Evolutionary conservation across 768 basidiomycete genomes (phyloP), one percentile per base, ranked within the genome.

Genomic region (Termitomyces sp.): DNA sequence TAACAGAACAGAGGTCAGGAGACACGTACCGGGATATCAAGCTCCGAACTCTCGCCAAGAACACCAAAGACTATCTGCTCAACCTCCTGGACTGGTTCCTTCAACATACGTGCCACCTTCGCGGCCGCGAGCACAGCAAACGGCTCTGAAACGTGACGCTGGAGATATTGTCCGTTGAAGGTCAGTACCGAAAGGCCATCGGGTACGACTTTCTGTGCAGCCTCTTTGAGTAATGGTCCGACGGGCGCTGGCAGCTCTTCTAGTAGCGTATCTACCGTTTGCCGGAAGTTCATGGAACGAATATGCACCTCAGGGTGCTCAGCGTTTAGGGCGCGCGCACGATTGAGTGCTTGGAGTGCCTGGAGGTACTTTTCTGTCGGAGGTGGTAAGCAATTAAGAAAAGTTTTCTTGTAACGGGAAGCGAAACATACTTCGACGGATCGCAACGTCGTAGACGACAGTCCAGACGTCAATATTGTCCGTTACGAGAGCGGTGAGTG

Each of bases 281-380:
- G 73, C 27, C 79, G 77, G 67, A 92, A 77, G 64, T 93, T 80
- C 4, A 88, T 76, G 40, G 87, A 68, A 34, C 91, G 83, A 17
- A 84, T 61, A 64, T 95, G 91, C 21, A 96, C 71, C 52, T 86
- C 82, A 0, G 93, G 81, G 55, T 86, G 67, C 16, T 82, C 72
- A 0, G 80, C 59, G 52, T 84, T 76, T 11, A 92, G 60, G 3
- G 73, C 64, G 17, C 75, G 74, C 0, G 87, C 90, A 5, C 70
- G 74, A 11, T 73, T 74, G 4, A 98, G 78, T 0, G 89, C 89
- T 61, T 78, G 77, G 3, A 84, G 68, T 0, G 94, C 94, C 63
- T 92, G 90, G 35, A 95, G 72, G 58, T 85, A 83, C 68, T 92
- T 91, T 66, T 84, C 94, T 94, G 60, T 23, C n/a, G 17, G 44